Conservation (phyloP, 805 yeast genomes). For the Zygosaccharomyces gambellarensis region DNA sequence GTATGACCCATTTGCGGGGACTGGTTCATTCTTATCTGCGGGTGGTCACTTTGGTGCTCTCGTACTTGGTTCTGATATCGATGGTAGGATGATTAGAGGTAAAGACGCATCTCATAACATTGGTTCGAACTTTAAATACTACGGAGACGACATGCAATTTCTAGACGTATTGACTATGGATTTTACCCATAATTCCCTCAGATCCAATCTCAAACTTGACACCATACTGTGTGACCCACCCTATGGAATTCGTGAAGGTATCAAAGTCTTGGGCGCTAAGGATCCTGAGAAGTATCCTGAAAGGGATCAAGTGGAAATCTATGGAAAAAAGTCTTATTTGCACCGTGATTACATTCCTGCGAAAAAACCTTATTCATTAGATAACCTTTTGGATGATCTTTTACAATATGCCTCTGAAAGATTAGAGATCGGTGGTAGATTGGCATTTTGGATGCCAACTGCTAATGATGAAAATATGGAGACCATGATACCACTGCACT, state of each 20-base stretch:
- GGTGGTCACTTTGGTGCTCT: conserved; percentile 80
- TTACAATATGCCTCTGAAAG: conserved; percentile 66
- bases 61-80: conserved; percentile 86
- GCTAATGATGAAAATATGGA: conserved; percentile 78
- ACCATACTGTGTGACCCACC: conserved; percentile 95
- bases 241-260: conserved; percentile 93
- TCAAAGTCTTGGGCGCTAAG: conserved; percentile 85
- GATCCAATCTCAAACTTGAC: conserved; percentile 60
- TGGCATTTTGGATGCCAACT: conserved; percentile 97
- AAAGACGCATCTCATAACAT: conserved; percentile 43
- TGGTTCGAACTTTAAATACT: conserved; percentile 67
- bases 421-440: conserved; percentile 68
- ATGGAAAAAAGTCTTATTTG: conserved; percentile 72
- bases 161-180: conserved; percentile 87
- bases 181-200: conserved; percentile 83
- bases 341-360: conserved; percentile 86
- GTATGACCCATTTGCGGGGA: conserved; percentile 95
- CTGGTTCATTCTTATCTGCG: conserved; percentile 89
- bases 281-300: conserved; percentile 65
- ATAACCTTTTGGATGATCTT: conserved; percentile 70
- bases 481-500: conserved; percentile 74
- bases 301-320: conserved; percentile 66
- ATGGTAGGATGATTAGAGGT: conserved; percentile 73
- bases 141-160: conserved; percentile 51
- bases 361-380: conserved; percentile 82